Evolutionary conservation across 768 basidiomycete species (phyloP).

Genomic region (Tremella yokohamensis): DNA sequence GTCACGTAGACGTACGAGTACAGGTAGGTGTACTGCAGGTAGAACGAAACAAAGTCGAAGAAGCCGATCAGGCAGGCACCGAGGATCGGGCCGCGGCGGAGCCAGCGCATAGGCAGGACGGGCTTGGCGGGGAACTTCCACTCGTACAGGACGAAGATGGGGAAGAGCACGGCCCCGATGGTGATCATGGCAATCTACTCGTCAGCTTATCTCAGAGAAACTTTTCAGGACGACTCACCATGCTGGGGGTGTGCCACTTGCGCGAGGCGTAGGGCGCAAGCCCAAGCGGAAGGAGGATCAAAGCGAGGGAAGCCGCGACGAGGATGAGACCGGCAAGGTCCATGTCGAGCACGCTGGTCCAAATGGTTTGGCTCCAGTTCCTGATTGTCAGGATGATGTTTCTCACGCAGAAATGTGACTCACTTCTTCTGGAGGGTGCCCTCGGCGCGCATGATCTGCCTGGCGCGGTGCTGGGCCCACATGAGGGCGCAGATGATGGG

Average conservation of each 20-base stretch:
- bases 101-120: constrained; percentile 62
- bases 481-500: constrained; percentile 49
- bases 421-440: not conserved
- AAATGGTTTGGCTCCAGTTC: constrained; percentile 10
- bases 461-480: constrained; percentile 49
- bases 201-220: constrained; percentile 1
- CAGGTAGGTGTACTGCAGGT: constrained; percentile 68
- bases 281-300: constrained; percentile 51
- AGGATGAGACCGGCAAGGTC: constrained; percentile 47
- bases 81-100: constrained; percentile 61
- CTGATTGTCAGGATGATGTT: constrained; percentile 7
- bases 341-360: constrained; percentile 31
- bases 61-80: constrained; percentile 63
- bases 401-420: not conserved
- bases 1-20: constrained; percentile 56
- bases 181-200: constrained; percentile 51
- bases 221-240: constrained; percentile 25
- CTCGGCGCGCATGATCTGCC: constrained; percentile 21
- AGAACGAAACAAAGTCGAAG: constrained; percentile 52
- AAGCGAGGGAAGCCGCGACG: constrained; percentile 45
- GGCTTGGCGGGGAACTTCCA: constrained; percentile 59
- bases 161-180: constrained; percentile 44
- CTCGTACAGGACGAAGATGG: constrained; percentile 49
- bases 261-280: constrained; percentile 31
- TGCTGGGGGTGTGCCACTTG: constrained; percentile 47